These are phyloP conservation scores for Picea glauca DNA, from an alignment of 75 land plant genomes.

Conservation along the genomic window DNA sequence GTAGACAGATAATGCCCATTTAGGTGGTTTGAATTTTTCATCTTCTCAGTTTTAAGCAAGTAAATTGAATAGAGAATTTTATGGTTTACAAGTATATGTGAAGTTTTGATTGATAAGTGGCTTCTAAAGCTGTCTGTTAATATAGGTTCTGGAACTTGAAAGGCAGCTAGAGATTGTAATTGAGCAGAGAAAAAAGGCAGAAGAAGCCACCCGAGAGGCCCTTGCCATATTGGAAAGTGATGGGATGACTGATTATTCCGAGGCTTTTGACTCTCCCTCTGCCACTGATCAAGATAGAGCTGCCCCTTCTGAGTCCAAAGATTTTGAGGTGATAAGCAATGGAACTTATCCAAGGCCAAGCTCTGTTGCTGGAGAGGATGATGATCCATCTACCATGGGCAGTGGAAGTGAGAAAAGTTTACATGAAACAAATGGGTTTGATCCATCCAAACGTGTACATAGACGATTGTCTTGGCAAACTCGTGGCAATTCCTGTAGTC, in stretches of 20 bases:
- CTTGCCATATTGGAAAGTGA: constrained; percentile 49
- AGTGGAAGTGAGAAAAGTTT: constrained; percentile 31
- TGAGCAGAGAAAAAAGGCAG: constrained; percentile 65
- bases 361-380: constrained; percentile 15
- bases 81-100: background rate
- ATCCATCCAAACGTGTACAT: constrained; percentile 15
- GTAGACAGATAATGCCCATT: background rate
- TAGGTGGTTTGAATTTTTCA: background rate
- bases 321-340: background rate
- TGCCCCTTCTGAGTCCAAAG: constrained; percentile 12
- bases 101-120: background rate
- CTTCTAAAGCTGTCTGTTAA: background rate
- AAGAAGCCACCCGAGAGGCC: constrained; percentile 62
- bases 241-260: constrained; percentile 40
- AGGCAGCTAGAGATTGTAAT: constrained; percentile 54
- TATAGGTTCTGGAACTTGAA: constrained; percentile 76
- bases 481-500: constrained; percentile 8
- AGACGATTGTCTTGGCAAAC: constrained; percentile 56
- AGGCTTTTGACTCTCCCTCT: constrained; percentile 26
- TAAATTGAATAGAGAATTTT: background rate
- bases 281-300: constrained; percentile 37
- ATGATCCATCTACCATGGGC: constrained; percentile 13
- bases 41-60: background rate
- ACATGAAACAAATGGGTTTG: constrained; percentile 11
- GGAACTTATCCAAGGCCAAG: background rate